Evolutionary conservation across 139 green algal genomes (phyloP).

Genomic region (Pseudopediastrum boryanum): DNA sequence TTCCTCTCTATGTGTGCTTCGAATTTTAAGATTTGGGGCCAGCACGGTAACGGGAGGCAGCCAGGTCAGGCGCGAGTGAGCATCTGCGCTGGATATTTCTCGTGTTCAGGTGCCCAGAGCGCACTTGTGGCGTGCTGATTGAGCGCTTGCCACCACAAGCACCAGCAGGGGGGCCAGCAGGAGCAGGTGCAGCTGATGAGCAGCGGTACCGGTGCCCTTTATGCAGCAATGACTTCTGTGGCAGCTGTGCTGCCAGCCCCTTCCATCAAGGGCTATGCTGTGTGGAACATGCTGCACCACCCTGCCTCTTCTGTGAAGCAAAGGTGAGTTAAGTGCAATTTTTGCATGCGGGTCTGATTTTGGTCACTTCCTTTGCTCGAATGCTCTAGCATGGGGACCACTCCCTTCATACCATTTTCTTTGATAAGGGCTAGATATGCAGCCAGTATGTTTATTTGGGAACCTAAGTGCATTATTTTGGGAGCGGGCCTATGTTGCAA

Average conservation of each 20-base stretch:
- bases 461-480: neutral
- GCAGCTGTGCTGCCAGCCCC: neutral
- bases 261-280: constrained; percentile 19
- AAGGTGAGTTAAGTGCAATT: neutral
- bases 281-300: neutral
- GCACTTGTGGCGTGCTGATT: neutral
- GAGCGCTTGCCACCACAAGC: neutral
- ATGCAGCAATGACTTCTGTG: constrained; percentile 29
- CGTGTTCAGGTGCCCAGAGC: neutral
- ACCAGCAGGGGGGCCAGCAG: neutral
- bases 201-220: constrained; percentile 15
- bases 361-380: neutral
- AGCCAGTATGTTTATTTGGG: too few relatives aligned
- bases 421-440: too few relatives aligned
- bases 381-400: neutral
- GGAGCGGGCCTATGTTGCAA: too few relatives aligned
- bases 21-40: neutral
- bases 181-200: neutral
- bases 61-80: neutral
- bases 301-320: constrained; percentile 15
- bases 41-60: constrained; percentile 12
- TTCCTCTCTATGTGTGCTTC: too few relatives aligned
- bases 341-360: neutral
- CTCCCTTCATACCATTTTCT: neutral
- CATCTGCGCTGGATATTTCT: neutral